Evolutionary conservation across 1,139 yeast species (phyloP).

Genomic region (Saccharomyces hybrid): DNA sequence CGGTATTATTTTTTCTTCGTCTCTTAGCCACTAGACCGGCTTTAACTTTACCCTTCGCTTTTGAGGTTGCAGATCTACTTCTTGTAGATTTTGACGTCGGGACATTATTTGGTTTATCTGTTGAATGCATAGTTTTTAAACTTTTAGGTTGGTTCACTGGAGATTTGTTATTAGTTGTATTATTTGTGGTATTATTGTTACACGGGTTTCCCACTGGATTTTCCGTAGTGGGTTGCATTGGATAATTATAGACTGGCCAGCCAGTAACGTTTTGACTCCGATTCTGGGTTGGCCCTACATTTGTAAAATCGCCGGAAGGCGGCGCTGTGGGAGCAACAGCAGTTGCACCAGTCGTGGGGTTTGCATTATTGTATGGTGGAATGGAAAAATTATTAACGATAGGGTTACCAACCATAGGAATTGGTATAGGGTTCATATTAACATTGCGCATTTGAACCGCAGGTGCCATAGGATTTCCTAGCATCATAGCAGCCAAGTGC

Average conservation of each 20-base stretch:
- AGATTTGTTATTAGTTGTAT: neutral
- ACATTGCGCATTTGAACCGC: neutral
- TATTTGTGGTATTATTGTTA: neutral
- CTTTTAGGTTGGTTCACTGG: neutral
- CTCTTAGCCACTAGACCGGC: neutral
- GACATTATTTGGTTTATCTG: neutral
- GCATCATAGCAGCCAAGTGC: conserved; percentile 13
- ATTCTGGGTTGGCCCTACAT: neutral
- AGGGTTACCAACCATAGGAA: neutral
- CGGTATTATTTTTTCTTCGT: neutral
- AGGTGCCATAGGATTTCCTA: neutral
- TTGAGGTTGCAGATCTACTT: neutral
- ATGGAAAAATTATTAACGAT: conserved; percentile 2
- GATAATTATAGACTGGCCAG: conserved; percentile 18
- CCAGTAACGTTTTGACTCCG: conserved; percentile 4
- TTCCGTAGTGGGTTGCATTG: conserved; percentile 4
- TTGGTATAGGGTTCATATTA: conserved; percentile 1
- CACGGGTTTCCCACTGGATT: neutral
- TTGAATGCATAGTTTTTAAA: neutral
- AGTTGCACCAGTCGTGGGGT: conserved; percentile 17
- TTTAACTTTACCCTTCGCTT: neutral
- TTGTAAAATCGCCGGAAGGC: neutral
- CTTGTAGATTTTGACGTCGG: neutral
- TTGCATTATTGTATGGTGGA: conserved; percentile 16
- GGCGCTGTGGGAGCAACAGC: conserved; percentile 12